Conservation (phyloP, 139 green algal species). For the Chlamydomonas sphaeroides region DNA sequence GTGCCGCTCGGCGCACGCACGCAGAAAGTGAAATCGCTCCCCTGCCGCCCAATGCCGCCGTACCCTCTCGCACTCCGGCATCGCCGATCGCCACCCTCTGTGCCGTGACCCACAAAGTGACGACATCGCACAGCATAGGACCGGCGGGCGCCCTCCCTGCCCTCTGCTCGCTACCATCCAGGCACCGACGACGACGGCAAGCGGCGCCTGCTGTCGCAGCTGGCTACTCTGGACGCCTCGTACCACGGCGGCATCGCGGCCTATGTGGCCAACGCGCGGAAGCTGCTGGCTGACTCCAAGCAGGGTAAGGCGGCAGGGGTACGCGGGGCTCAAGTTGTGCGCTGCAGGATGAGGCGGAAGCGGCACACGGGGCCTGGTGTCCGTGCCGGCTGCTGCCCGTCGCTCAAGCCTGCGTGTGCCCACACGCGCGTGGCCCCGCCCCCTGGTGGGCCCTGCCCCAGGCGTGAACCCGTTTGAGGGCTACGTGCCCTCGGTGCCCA, state of each 20-base stretch:
- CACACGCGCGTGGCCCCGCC: no score
- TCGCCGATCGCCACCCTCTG: no score
- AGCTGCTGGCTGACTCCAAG: constrained; percentile 85
- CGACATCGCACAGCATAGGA: no score
- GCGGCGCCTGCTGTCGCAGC: constrained; percentile 69
- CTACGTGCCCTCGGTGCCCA: constrained; percentile 87
- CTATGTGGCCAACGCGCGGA: constrained; percentile 90
- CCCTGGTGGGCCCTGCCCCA: constrained; percentile 40
- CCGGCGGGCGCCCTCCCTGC: neutral
- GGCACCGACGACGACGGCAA: constrained; percentile 73
- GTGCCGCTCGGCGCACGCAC: no score
- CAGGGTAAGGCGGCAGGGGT: constrained; percentile 64
- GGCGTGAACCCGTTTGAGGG: constrained; percentile 95
- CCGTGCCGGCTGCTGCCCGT: no score
- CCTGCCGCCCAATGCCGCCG: neutral
- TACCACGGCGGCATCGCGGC: constrained; percentile 87
- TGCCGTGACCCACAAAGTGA: no score
- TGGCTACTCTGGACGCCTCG: constrained; percentile 73
- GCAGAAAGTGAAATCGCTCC: no score
- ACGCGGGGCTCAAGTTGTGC: no score
- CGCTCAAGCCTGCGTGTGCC: no score
- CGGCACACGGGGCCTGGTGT: neutral
- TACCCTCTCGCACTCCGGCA: neutral
- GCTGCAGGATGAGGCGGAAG: no score
- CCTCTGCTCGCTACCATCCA: neutral